Percentiles rank a stretch among this genome's conserved stretches.
These are phyloP conservation scores for Scytalidium lignicola DNA, from an alignment of 2,329 filamentous ascomycete genomes.

Conservation along the genomic window DNA sequence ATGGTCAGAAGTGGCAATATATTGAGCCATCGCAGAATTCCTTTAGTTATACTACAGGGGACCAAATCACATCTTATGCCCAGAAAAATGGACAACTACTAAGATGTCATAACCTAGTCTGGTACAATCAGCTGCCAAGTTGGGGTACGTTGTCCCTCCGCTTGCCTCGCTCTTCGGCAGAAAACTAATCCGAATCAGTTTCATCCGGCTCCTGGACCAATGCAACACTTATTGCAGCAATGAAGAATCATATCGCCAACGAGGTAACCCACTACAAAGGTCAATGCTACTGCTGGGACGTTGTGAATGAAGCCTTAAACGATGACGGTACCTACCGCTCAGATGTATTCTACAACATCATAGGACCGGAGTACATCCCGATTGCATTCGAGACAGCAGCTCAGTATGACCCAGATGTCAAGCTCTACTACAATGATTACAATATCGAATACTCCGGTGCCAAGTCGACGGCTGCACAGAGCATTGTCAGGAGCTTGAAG, in stretches of 20 bases:
- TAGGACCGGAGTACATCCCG: conserved; percentile 48
- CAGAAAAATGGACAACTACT: conserved; percentile 45
- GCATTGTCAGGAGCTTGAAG: conserved; percentile 40
- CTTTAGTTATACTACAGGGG: conserved; percentile 55
- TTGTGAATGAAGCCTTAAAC: conserved; percentile 59
- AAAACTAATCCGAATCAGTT: conserved; percentile 23
- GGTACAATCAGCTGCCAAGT: conserved; percentile 47
- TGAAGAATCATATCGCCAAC: conserved; percentile 57
- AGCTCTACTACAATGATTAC: conserved; percentile 44
- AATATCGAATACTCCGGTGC: conserved; percentile 51
- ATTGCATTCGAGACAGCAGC: conserved; percentile 25
- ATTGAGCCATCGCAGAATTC: conserved; percentile 51
- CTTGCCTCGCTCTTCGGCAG: not conserved
- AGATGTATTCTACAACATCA: conserved; percentile 47
- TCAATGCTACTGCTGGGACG: conserved; percentile 60
- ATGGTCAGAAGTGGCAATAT: conserved; percentile 59
- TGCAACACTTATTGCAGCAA: conserved; percentile 47
- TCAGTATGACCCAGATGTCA: conserved; percentile 18
- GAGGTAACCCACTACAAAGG: conserved; percentile 55
- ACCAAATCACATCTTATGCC: conserved; percentile 46
- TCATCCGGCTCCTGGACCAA: conserved; percentile 49
- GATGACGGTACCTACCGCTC: conserved; percentile 51
- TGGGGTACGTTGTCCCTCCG: conserved; percentile 32
- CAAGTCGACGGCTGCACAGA: conserved; percentile 40
- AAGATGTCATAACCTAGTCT: conserved; percentile 56